phyloP scores from a whole-genome alignment of 1,139 yeast genomes.

The Petasospora rhodanensis region DNA sequence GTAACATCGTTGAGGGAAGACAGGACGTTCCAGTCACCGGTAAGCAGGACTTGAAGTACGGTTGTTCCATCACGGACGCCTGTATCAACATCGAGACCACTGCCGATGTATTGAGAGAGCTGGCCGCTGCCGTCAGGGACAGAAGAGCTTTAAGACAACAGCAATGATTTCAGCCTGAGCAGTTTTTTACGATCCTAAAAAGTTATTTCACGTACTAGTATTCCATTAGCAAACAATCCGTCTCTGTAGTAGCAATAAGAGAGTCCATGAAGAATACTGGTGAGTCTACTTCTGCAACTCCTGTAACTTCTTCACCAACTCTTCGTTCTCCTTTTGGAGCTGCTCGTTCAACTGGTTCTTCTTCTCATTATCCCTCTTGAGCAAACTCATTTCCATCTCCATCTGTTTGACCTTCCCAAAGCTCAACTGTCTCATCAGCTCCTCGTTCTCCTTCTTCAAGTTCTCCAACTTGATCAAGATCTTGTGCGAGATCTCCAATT shows the following conservation, averaged over 20 bases:
- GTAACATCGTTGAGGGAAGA: slow-evolving; percentile 86
- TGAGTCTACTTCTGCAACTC: slow-evolving; percentile 22
- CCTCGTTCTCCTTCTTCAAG: slow-evolving; percentile 67
- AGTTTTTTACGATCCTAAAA: too few relatives aligned
- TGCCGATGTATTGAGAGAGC: slow-evolving; percentile 58
- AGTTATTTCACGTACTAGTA: too few relatives aligned
- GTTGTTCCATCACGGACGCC: slow-evolving; percentile 94
- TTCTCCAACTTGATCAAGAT: slow-evolving; percentile 59
- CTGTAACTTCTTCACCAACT: slow-evolving; percentile 54
- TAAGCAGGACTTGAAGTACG: slow-evolving; percentile 71
- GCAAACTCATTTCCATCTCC: slow-evolving; percentile 61
- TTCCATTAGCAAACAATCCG: too few relatives aligned
- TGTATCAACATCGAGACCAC: slow-evolving; percentile 91
- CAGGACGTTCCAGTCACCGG: slow-evolving; percentile 84
- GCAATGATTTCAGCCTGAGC: too few relatives aligned
- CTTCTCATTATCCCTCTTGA: slow-evolving; percentile 48
- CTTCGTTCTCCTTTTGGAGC: slow-evolving; percentile 55
- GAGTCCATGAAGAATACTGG: too few relatives aligned
- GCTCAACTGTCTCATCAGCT: slow-evolving; percentile 63
- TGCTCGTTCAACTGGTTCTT: slow-evolving; percentile 47
- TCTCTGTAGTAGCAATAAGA: too few relatives aligned
- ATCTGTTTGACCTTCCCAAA: slow-evolving; percentile 69
- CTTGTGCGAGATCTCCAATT: slow-evolving; percentile 73
- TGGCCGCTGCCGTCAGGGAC: slow-evolving; percentile 75
- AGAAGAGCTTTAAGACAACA: slow-evolving; percentile 64